Evolutionary conservation across 306 rosid genomes (phyloP).

Genomic region (Lagenaria siceraria): DNA sequence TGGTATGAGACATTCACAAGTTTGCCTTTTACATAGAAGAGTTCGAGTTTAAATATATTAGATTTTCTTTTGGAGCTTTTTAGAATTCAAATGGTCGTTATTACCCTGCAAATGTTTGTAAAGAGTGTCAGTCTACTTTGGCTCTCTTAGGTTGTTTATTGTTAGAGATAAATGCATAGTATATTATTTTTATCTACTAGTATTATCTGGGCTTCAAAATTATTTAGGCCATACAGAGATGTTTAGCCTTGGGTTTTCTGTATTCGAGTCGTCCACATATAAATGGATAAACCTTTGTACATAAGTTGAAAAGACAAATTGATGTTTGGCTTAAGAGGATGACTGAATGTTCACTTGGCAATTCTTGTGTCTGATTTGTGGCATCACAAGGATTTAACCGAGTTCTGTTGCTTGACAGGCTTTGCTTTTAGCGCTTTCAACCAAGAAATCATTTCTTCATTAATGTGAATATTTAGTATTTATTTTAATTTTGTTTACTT

Average conservation of each 20-base stretch:
- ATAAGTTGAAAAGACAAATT: neutral
- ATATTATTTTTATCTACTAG: neutral
- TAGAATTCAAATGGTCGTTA: neutral
- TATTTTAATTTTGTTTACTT: neutral
- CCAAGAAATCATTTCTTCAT: neutral
- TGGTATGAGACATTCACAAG: constrained; percentile 27
- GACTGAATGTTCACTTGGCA: neutral
- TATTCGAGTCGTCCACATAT: neutral
- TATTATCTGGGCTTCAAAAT: neutral
- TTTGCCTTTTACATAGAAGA: neutral
- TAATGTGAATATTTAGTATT: neutral
- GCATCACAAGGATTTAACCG: neutral
- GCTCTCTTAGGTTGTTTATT: neutral
- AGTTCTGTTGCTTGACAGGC: neutral
- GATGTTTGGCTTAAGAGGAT: neutral
- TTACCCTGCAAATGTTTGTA: neutral
- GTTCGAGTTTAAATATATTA: neutral
- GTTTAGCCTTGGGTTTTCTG: neutral
- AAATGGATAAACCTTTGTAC: neutral
- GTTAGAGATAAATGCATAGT: neutral
- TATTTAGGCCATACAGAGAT: neutral
- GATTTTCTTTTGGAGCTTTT: neutral
- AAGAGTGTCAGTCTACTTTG: neutral
- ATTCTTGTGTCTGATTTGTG: neutral
- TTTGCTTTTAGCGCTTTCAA: neutral